phyloP scores from a whole-genome alignment of 176 grass and related monocot genomes.

The Calamus simplicifolius region DNA sequence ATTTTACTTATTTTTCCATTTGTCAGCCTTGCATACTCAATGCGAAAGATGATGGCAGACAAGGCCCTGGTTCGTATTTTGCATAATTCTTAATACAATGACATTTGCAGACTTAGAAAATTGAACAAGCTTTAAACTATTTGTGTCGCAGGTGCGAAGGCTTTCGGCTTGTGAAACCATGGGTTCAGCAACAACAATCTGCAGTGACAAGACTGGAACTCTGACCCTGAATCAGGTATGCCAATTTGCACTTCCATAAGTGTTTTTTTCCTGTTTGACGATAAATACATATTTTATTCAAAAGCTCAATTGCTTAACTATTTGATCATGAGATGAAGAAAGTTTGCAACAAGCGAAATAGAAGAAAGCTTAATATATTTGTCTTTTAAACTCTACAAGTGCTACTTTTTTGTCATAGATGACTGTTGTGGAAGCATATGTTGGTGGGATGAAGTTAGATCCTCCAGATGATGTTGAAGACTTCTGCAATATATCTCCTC shows the following conservation, averaged over 20 bases:
- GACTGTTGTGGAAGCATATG: conserved; percentile 80
- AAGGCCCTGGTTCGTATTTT: conserved; percentile 72
- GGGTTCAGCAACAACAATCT: conserved; percentile 97
- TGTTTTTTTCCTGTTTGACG: too few relatives aligned
- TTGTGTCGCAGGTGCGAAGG: conserved; percentile 62
- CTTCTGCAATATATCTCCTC: conserved; percentile 32
- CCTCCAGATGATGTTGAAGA: conserved; percentile 31
- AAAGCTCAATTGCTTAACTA: too few relatives aligned
- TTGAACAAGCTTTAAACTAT: conserved; percentile 13
- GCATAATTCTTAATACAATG: conserved; percentile 15
- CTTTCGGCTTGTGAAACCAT: conserved; percentile 95
- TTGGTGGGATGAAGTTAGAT: conserved; percentile 58
- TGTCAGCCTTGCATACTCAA: conserved; percentile 91
- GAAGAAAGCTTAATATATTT: neutral
- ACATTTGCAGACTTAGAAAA: neutral
- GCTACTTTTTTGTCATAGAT: conserved; percentile 46
- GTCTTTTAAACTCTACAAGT: conserved; percentile 11
- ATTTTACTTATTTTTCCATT: conserved; percentile 22
- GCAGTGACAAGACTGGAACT: conserved; percentile 95
- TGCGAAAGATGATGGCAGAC: conserved; percentile 96
- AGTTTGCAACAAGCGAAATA: neutral
- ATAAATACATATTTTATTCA: too few relatives aligned
- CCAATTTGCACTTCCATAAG: neutral
- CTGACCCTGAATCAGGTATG: conserved; percentile 93
- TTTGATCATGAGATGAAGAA: neutral